Base-by-base conservation (phyloP, 2,329 filamentous ascomycete species). In the Microsporum audouinii region DNA sequence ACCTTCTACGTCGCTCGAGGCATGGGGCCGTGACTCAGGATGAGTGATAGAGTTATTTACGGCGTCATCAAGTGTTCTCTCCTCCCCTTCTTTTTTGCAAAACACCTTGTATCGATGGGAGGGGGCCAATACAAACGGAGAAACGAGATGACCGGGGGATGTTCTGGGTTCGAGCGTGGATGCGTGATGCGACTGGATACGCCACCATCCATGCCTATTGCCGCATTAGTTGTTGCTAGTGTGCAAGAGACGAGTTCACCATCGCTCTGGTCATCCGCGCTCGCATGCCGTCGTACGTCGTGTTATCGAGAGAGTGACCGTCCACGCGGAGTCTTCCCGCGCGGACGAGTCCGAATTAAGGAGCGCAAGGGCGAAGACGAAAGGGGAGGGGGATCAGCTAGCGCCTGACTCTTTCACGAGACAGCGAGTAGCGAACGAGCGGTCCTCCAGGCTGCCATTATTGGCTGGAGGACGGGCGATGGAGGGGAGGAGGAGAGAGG, bases 351-450 rank as follows among this genome's bases (percentile, higher is more conserved):
- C 49, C 49, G 49, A 55, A 14, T 36, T 29, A 36, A 27, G 47
- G 12, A 33, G 49, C 49, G 34, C 49, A 55, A 17, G 29, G 43
- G 23, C 17, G 8, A 23, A 36, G 29, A 33, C 29, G 49, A 36
- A 3, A 29, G n/a, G 27, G 4, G 14, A 3, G 49, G n/a, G 55
- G 55, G 53, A 41, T 57, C 36, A 57, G 31, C 33, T 57, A 36
- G 53, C 53, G 53, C 53, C 53, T 57, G 53, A 57, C 53, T 57
- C 31, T 12, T 57, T 41, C 53, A 57, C 36, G 53, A 57, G 53
- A 57, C 53, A 27, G 29, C 47, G 47, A 53, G 47, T 53, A 55
- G 49, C 49, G 49, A 55, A 55, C 49, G 31, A 55, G 29, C 49
- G 33, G 49, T 17, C 29, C 45, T 5, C n/a, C 17, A 6, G 49